Evolutionary conservation across 1,284 basidiomycete species (phyloP).

Genomic region (Apiotrichum porosum): DNA sequence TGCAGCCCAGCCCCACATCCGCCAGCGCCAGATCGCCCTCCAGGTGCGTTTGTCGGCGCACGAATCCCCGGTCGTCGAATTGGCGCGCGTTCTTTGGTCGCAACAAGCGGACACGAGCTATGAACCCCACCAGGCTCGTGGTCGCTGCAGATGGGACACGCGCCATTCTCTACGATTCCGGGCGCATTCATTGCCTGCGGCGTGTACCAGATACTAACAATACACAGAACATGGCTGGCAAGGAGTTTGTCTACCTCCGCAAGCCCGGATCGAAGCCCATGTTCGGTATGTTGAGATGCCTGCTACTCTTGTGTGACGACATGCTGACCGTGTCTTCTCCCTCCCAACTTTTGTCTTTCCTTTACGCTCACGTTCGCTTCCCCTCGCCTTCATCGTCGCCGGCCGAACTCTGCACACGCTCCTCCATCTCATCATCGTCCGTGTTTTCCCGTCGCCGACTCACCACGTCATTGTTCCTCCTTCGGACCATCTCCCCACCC

Average conservation of each 20-base stretch:
- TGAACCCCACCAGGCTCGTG: background rate
- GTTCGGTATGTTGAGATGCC: conserved; percentile 36
- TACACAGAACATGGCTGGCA: conserved; percentile 28
- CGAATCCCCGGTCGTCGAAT: background rate
- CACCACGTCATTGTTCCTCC: too few relatives aligned
- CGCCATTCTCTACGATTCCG: too few relatives aligned
- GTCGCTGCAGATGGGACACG: too few relatives aligned
- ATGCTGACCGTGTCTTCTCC: conserved; percentile 6
- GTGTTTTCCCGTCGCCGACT: too few relatives aligned
- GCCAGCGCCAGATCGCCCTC: conserved; percentile 41
- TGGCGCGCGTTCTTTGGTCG: background rate
- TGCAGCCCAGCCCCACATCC: conserved; percentile 30
- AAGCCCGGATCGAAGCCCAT: conserved; percentile 39
- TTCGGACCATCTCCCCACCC: too few relatives aligned
- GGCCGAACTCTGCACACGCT: too few relatives aligned
- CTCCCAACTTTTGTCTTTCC: background rate
- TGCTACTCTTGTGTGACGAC: background rate
- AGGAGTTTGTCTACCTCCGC: conserved; percentile 42
- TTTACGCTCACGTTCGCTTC: too few relatives aligned
- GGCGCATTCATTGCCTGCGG: too few relatives aligned
- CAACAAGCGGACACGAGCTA: background rate
- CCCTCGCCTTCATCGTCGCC: background rate
- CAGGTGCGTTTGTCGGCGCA: conserved; percentile 44
- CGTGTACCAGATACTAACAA: background rate
- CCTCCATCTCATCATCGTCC: too few relatives aligned